These are phyloP conservation scores for Mollisia scopiformis DNA, from an alignment of 2,329 filamentous ascomycete species.

Conservation along the genomic window DNA sequence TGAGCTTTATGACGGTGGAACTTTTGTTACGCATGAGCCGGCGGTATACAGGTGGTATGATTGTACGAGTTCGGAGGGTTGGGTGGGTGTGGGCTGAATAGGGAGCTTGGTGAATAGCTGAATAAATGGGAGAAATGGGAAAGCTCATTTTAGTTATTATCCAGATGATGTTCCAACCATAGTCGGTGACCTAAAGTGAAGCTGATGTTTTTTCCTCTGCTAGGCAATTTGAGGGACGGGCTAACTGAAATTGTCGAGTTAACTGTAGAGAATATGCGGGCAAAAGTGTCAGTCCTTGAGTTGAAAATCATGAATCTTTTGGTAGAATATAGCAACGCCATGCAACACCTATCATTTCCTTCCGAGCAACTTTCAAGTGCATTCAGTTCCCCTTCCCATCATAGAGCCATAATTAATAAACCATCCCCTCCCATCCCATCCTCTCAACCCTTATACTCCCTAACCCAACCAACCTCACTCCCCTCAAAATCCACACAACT, in stretches of 20 bases:
- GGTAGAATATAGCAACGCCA: too few relatives aligned
- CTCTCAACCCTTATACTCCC: not conserved
- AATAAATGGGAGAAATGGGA: slow-evolving; percentile 4
- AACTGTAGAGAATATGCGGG: too few relatives aligned
- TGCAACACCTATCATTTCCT: too few relatives aligned
- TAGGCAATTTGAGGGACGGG: too few relatives aligned
- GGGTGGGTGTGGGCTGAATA: not conserved
- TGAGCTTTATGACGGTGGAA: slow-evolving; percentile 23
- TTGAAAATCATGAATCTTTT: too few relatives aligned
- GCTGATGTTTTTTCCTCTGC: too few relatives aligned
- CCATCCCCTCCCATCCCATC: not conserved
- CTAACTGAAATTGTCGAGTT: too few relatives aligned
- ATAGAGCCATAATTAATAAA: too few relatives aligned
- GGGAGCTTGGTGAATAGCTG: not conserved
- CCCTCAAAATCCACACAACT: slow-evolving; percentile 60
- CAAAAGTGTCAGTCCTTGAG: too few relatives aligned
- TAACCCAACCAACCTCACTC: slow-evolving; percentile 54
- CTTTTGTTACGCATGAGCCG: not conserved
- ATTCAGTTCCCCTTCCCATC: too few relatives aligned
- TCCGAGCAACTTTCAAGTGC: too few relatives aligned
- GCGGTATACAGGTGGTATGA: not conserved
- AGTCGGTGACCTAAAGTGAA: too few relatives aligned
- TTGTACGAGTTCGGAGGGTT: slow-evolving; percentile 11
- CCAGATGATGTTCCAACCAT: not conserved
- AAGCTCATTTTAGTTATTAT: not conserved